Evolutionary conservation across 2,329 filamentous ascomycete species (phyloP).

Genomic region (Bimuria novae-zelandiae): DNA sequence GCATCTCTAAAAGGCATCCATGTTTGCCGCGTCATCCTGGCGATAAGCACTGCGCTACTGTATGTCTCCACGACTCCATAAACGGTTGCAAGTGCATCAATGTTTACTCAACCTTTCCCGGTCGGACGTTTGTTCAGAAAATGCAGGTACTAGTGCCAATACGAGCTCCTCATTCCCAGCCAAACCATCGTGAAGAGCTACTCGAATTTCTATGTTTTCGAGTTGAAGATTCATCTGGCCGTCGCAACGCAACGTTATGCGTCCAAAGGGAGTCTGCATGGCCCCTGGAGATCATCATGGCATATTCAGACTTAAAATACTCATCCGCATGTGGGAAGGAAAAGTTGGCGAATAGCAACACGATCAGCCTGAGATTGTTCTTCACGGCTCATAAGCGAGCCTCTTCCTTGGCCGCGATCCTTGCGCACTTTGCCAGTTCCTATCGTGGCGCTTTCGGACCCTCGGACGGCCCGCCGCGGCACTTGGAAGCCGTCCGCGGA

Average conservation of each 20-base stretch:
- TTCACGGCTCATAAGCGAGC: not conserved
- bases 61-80: too few species aligned
- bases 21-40: not conserved
- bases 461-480: conserved; percentile 1
- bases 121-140: too few species aligned
- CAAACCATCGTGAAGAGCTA: too few species aligned
- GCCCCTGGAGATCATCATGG: conserved; percentile 1
- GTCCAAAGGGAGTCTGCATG: conserved; percentile 3
- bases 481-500: not conserved
- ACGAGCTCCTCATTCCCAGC: too few species aligned
- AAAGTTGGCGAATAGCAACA: not conserved
- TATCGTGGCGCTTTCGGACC: conserved; percentile 1
- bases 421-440: conserved; percentile 5
- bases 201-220: too few species aligned
- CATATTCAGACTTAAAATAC: too few species aligned
- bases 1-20: not conserved
- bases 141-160: too few species aligned
- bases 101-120: too few species aligned
- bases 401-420: conserved; percentile 1
- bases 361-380: not conserved
- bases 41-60: not conserved
- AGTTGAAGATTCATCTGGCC: too few species aligned
- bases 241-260: not conserved
- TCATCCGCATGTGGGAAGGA: too few species aligned
- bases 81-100: too few species aligned